phyloP scores from a whole-genome alignment of 768 basidiomycete genomes.

The Termitomyces sp. region DNA sequence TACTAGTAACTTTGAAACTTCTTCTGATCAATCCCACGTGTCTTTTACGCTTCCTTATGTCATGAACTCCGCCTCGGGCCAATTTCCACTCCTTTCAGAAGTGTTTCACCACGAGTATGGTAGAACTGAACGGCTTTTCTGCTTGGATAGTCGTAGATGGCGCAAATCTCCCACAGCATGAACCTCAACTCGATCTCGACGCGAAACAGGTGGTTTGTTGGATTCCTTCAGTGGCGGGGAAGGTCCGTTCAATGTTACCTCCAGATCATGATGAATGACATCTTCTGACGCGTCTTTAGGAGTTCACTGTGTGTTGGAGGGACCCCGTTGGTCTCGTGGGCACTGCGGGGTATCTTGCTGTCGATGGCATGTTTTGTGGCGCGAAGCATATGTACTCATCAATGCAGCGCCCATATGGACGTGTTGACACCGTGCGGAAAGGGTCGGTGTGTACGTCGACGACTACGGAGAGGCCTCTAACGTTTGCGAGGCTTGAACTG shows the following conservation, averaged over 20 bases:
- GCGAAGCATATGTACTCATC: slow-evolving; percentile 11
- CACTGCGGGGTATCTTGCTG: slow-evolving; percentile 6
- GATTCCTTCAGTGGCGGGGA: slow-evolving; percentile 5
- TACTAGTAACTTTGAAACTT: too few species aligned
- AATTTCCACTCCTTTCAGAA: background rate
- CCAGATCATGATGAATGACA: background rate
- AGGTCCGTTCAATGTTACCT: background rate
- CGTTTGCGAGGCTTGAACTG: slow-evolving; percentile 6
- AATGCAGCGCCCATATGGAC: slow-evolving; percentile 1
- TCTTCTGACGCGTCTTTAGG: background rate
- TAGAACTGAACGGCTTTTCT: slow-evolving; percentile 5
- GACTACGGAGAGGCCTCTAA: slow-evolving; percentile 8
- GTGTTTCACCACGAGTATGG: background rate
- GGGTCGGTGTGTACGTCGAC: slow-evolving; percentile 2
- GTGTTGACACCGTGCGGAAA: slow-evolving; percentile 2
- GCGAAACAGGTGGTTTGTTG: slow-evolving; percentile 3
- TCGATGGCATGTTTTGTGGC: slow-evolving; percentile 12
- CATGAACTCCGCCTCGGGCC: background rate
- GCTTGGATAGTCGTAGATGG: slow-evolving; percentile 9
- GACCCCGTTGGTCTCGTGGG: slow-evolving; percentile 3
- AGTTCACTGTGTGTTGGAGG: slow-evolving; percentile 11
- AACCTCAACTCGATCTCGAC: background rate
- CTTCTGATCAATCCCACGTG: background rate
- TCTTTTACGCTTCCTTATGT: background rate
- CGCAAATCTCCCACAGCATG: slow-evolving; percentile 4